phyloP scores from a whole-genome alignment of 768 basidiomycete species.

The Kwoniella sp. region DNA sequence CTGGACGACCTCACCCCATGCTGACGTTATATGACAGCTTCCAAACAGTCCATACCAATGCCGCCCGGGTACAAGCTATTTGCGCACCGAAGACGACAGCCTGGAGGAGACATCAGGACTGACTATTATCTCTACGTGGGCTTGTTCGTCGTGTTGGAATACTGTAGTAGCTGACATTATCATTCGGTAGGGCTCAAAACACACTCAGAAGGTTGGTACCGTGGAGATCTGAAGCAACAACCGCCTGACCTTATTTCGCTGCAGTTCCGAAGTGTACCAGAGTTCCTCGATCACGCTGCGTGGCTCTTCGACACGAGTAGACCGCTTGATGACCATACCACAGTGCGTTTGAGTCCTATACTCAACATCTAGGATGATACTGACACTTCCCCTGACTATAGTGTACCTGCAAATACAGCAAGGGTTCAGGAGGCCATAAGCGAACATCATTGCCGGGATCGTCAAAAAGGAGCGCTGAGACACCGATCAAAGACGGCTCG shows the following conservation, averaged over 20 bases:
- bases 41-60: conserved; percentile 19
- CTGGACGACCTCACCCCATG: not conserved
- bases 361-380: not conserved
- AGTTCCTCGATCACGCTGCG: conserved; percentile 36
- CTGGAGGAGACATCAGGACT: conserved; percentile 8
- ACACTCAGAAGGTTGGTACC: conserved; percentile 11
- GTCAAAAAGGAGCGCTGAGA: too few relatives aligned
- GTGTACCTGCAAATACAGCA: conserved; percentile 34
- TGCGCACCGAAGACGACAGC: conserved; percentile 29
- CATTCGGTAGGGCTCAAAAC: conserved; percentile 23
- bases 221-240: not conserved
- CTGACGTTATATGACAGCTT: not conserved
- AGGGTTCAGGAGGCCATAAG: conserved; percentile 4
- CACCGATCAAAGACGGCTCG: conserved; percentile 15
- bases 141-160: too few relatives aligned
- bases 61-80: conserved; percentile 39
- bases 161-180: not conserved
- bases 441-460: conserved; percentile 3
- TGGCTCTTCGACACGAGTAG: conserved; percentile 35
- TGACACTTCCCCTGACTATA: conserved; percentile 7
- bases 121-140: conserved; percentile 39
- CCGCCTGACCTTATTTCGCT: not conserved
- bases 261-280: conserved; percentile 36
- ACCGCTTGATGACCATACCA: conserved; percentile 24
- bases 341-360: conserved; percentile 3